phyloP scores from a whole-genome alignment of 352 stramenopile genomes.

The Phytophthora palmivora region DNA sequence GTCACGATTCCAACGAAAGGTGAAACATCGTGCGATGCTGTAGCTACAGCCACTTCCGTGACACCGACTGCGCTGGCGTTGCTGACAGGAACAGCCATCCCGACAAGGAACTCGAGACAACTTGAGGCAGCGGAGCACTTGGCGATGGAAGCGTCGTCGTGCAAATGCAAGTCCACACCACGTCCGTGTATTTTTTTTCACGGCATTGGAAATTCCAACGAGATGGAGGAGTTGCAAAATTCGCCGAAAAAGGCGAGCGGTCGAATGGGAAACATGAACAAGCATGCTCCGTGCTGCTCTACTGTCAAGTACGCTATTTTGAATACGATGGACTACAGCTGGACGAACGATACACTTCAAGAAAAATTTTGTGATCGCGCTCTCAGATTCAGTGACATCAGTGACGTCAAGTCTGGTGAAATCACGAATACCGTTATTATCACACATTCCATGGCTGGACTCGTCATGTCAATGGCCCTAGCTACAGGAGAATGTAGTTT shows the following conservation, averaged over 20 bases:
- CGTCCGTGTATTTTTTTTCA: too few species aligned
- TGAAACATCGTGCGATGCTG: slow-evolving; percentile 7
- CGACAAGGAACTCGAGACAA: slow-evolving; percentile 9
- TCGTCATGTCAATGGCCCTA: slow-evolving; percentile 29
- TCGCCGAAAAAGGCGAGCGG: slow-evolving; percentile 16
- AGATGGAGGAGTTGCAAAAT: slow-evolving; percentile 27
- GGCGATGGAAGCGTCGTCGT: slow-evolving; percentile 15
- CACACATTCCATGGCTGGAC: slow-evolving; percentile 27
- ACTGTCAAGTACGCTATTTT: slow-evolving; percentile 30
- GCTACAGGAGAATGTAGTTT: slow-evolving; percentile 33
- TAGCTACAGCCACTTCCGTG: slow-evolving; percentile 5
- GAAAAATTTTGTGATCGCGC: slow-evolving; percentile 30
- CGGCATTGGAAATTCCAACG: slow-evolving; percentile 15
- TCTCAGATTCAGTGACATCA: slow-evolving; percentile 19
- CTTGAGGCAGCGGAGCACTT: slow-evolving; percentile 19
- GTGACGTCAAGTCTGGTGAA: background rate
- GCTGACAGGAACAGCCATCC: slow-evolving; percentile 13
- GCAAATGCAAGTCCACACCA: too few species aligned
- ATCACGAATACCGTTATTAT: slow-evolving; percentile 34
- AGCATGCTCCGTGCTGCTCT: slow-evolving; percentile 28
- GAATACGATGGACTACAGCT: slow-evolving; percentile 25
- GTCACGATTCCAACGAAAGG: slow-evolving; percentile 9
- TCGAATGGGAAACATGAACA: slow-evolving; percentile 29
- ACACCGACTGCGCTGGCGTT: slow-evolving; percentile 22
- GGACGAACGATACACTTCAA: slow-evolving; percentile 21